A percentile compares a stretch with the other conserved stretches of the same genome.
These are phyloP conservation scores for Phoenix roebelenii DNA, from an alignment of 176 grass and related monocot genomes.

Conservation along the genomic window DNA sequence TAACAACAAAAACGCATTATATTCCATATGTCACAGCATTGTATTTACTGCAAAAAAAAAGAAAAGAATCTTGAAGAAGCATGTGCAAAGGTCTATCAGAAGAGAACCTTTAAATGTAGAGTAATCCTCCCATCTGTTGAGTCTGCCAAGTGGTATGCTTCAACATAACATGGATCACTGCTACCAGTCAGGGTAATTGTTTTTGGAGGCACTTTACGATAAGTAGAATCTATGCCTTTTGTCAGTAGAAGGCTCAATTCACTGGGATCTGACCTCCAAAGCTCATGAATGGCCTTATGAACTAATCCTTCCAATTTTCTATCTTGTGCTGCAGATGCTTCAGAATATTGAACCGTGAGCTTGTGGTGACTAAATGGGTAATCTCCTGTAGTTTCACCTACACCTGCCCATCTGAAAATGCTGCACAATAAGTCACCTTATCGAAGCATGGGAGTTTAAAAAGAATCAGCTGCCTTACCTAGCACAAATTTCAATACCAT, in stretches of 20 bases:
- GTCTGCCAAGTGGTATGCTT: constrained; percentile 94
- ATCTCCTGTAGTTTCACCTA: constrained; percentile 86
- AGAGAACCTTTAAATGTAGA: constrained; percentile 69
- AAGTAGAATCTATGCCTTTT: constrained; percentile 55
- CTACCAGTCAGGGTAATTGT: constrained; percentile 54
- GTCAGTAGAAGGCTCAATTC: constrained; percentile 74
- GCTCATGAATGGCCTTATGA: constrained; percentile 91
- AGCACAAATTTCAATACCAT: background rate
- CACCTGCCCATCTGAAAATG: constrained; percentile 76
- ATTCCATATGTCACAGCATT: too few relatives aligned
- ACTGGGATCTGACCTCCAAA: constrained; percentile 71
- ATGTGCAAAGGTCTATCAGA: too few relatives aligned
- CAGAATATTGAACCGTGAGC: constrained; percentile 87
- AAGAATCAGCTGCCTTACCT: too few relatives aligned
- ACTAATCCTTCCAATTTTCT: constrained; percentile 98
- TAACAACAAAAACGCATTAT: too few relatives aligned
- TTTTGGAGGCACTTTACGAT: constrained; percentile 87
- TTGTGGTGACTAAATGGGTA: constrained; percentile 99
- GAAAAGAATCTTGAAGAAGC: too few relatives aligned
- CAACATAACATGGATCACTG: constrained; percentile 93
- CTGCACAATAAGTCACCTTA: background rate
- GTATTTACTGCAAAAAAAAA: too few relatives aligned
- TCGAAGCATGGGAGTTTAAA: too few relatives aligned
- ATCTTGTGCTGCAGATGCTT: constrained; percentile 78
- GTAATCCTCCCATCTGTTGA: constrained; percentile 86